These are phyloP conservation scores for Penicillium angulare DNA, from an alignment of 495 filamentous ascomycete genomes.

Conservation along the genomic window DNA sequence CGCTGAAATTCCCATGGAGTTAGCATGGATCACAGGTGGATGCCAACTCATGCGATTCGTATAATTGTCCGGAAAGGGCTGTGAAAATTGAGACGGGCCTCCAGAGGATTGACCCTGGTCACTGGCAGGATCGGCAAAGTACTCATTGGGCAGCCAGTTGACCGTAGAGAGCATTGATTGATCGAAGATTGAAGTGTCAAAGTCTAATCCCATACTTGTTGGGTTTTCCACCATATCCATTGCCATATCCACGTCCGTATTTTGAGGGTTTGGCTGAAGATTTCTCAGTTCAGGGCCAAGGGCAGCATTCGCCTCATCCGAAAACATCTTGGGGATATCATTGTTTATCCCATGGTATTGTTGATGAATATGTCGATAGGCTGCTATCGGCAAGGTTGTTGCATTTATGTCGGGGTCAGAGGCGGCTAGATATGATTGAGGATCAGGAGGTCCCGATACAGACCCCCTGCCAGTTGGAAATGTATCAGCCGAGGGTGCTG, in stretches of 20 bases:
- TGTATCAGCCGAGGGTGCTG: conserved; percentile 3
- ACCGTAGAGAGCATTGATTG: conserved; percentile 29
- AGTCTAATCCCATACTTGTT: conserved; percentile 23
- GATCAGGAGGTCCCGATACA: neutral
- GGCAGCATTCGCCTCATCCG: conserved; percentile 4
- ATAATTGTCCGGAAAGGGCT: conserved; percentile 15
- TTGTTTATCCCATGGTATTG: conserved; percentile 17
- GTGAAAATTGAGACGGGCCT: conserved; percentile 16
- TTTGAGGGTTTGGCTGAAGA: conserved; percentile 14
- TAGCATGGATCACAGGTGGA: conserved; percentile 26
- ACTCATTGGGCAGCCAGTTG: conserved; percentile 39
- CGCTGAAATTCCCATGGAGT: conserved; percentile 15
- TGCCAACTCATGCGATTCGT: conserved; percentile 27
- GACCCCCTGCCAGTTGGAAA: conserved; percentile 9
- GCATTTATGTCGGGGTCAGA: conserved; percentile 3
- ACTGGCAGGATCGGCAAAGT: conserved; percentile 14
- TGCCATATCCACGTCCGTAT: conserved; percentile 12
- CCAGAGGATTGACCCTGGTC: conserved; percentile 10
- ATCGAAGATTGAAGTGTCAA: conserved; percentile 25
- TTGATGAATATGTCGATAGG: conserved; percentile 9
- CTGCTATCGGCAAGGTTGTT: conserved; percentile 1
- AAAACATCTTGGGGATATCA: conserved; percentile 7
- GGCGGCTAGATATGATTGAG: conserved; percentile 11
- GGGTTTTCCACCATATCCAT: conserved; percentile 22
- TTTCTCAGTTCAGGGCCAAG: conserved; percentile 10